phyloP scores from a whole-genome alignment of 2,329 filamentous ascomycete genomes.

The Penicillium sp. region DNA sequence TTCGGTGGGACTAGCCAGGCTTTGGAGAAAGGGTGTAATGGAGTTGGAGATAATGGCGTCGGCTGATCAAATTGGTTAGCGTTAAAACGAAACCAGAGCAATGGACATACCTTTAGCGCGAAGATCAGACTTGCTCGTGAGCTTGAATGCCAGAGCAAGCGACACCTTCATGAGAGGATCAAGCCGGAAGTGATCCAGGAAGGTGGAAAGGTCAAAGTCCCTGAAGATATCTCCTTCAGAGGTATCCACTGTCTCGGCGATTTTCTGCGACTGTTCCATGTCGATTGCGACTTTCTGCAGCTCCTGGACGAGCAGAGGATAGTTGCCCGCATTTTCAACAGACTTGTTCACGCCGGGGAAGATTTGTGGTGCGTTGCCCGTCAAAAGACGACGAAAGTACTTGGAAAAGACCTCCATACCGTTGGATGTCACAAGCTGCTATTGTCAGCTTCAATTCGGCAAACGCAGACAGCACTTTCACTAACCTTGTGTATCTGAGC shows the following conservation, averaged over 20 bases:
- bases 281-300: slow-evolving; percentile 83
- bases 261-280: slow-evolving; percentile 80
- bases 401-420: slow-evolving; percentile 98
- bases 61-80: slow-evolving; percentile 55
- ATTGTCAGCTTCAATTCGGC: neutral
- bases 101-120: slow-evolving; percentile 76
- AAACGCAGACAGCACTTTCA: slow-evolving; percentile 1
- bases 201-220: slow-evolving; percentile 93
- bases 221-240: slow-evolving; percentile 91
- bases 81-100: neutral
- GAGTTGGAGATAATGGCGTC: slow-evolving; percentile 87
- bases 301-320: slow-evolving; percentile 78
- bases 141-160: slow-evolving; percentile 84
- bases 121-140: slow-evolving; percentile 75
- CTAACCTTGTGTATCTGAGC: slow-evolving; percentile 89
- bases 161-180: slow-evolving; percentile 86
- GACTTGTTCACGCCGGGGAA: slow-evolving; percentile 78
- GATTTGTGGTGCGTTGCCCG: slow-evolving; percentile 87
- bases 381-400: slow-evolving; percentile 91
- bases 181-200: slow-evolving; percentile 94
- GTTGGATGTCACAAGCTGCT: slow-evolving; percentile 90
- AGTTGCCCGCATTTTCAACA: slow-evolving; percentile 76
- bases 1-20: slow-evolving; percentile 66
- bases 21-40: slow-evolving; percentile 74
- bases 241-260: slow-evolving; percentile 89